Conservation (phyloP, 257 asterid species). For the Capsicum chinense region DNA sequence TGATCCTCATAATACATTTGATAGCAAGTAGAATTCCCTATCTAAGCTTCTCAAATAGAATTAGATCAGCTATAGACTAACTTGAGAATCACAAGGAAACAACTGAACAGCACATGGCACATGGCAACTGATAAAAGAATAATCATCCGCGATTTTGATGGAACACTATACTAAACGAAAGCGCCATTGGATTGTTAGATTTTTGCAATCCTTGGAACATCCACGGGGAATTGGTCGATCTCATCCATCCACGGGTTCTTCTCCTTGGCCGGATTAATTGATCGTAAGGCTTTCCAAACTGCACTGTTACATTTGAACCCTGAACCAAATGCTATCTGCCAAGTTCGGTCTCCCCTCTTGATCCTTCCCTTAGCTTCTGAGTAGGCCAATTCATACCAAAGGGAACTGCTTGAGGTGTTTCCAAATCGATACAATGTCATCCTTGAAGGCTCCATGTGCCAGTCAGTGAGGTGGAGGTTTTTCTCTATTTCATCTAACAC, state of each 20-base stretch:
- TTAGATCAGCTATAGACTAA: slow-evolving; percentile 25
- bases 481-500: slow-evolving; percentile 42
- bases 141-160: neutral
- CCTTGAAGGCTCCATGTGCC: slow-evolving; percentile 49
- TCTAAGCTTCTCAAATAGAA: slow-evolving; percentile 24
- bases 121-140: slow-evolving; percentile 19
- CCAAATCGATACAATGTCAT: slow-evolving; percentile 44
- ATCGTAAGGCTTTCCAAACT: slow-evolving; percentile 44
- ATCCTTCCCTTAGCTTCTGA: slow-evolving; percentile 47
- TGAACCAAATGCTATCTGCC: slow-evolving; percentile 49
- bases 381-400: slow-evolving; percentile 32
- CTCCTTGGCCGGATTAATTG: slow-evolving; percentile 44
- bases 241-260: slow-evolving; percentile 46
- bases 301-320: slow-evolving; percentile 50
- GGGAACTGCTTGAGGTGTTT: slow-evolving; percentile 45
- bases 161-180: slow-evolving; percentile 13
- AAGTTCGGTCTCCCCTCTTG: slow-evolving; percentile 40
- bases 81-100: slow-evolving; percentile 22
- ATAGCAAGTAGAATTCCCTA: slow-evolving; percentile 24
- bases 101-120: neutral
- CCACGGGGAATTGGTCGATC: slow-evolving; percentile 42
- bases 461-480: slow-evolving; percentile 39
- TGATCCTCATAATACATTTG: neutral
- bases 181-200: slow-evolving; percentile 23
- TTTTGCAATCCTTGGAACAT: slow-evolving; percentile 38